Base-by-base conservation (phyloP, 768 basidiomycete species). In the Leccinum longicurvipes region DNA sequence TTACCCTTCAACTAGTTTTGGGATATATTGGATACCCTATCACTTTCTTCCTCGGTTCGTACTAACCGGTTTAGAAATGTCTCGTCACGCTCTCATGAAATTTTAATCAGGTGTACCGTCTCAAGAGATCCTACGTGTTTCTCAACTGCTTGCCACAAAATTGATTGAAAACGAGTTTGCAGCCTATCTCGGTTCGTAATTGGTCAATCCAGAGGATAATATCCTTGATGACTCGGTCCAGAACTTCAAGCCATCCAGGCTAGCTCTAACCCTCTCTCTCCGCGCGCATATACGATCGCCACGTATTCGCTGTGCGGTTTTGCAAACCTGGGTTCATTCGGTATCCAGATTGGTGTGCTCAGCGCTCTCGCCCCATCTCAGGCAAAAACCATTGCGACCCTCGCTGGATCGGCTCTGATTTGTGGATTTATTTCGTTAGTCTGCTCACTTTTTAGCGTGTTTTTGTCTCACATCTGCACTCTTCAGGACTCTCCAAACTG, bases 231-330 rank as follows among this genome's bases (percentile, higher is more conserved):
- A 29, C 12, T 51, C 41, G 12, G 28, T 56, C 48, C 72, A 50
- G 77, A 78, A 29, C 66, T 73, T 39, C 60, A 68, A 60, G 72
- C 72, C 8, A 77, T 91, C 51, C 77, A 84, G 58, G 72, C 73
- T 8, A 66, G 70, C 56, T 69, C 73, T 23, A 72, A 77, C 49
- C 82, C 88, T 3, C 80, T 93, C 50, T 84, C 85, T 21, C 77
- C 72, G 28, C 90, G 89, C 54, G 89, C 85, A 21, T 93, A 78
- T 73, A 88, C 86, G 51, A 93, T 95, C 62, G 84, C 88, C 14
- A 85, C 87, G 31, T 96, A 94, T 69, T 86, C 88, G 15, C 84
- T 95, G 15, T 94, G 92, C 71, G 94, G 94, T 10, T 96, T 96
- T 66, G 91, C 91, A 56, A 95, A 95, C 69, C 76, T 92, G 45